These are phyloP conservation scores for Gamarada debralockiae DNA, from an alignment of 495 filamentous ascomycete species.

Conservation along the genomic window DNA sequence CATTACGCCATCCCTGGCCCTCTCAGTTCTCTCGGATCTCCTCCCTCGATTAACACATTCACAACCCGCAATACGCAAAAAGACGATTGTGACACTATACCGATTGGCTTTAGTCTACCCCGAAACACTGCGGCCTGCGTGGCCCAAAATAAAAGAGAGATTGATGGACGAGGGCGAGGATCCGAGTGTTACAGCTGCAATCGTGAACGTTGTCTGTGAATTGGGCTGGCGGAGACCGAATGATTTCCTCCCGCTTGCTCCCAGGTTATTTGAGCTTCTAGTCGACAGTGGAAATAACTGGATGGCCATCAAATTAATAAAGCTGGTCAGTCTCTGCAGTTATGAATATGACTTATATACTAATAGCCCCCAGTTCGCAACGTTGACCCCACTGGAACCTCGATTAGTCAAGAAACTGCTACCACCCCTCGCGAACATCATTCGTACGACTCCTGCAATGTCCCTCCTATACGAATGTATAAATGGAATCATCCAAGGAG, in stretches of 20 bases:
- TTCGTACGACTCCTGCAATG: constrained; percentile 93
- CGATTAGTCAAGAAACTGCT: constrained; percentile 88
- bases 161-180: constrained; percentile 89
- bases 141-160: constrained; percentile 94
- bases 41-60: constrained; percentile 83
- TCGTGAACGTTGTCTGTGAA: constrained; percentile 95
- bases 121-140: constrained; percentile 84
- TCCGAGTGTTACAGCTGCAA: constrained; percentile 88
- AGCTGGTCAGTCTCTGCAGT: constrained; percentile 60
- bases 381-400: constrained; percentile 88
- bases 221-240: constrained; percentile 89
- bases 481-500: constrained; percentile 95
- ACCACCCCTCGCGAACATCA: constrained; percentile 88
- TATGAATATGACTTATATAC: background rate
- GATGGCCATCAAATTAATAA: constrained; percentile 99
- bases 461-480: constrained; percentile 97
- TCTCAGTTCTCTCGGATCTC: constrained; percentile 81
- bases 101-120: constrained; percentile 90
- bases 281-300: constrained; percentile 96
- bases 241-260: constrained; percentile 90
- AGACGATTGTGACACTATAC: constrained; percentile 91
- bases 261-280: constrained; percentile 84
- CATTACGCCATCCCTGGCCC: constrained; percentile 83
- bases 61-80: constrained; percentile 80
- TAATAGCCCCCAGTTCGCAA: constrained; percentile 69